These are phyloP conservation scores for Desmodesmus armatus DNA, from an alignment of 139 green algal species.

Conservation along the genomic window DNA sequence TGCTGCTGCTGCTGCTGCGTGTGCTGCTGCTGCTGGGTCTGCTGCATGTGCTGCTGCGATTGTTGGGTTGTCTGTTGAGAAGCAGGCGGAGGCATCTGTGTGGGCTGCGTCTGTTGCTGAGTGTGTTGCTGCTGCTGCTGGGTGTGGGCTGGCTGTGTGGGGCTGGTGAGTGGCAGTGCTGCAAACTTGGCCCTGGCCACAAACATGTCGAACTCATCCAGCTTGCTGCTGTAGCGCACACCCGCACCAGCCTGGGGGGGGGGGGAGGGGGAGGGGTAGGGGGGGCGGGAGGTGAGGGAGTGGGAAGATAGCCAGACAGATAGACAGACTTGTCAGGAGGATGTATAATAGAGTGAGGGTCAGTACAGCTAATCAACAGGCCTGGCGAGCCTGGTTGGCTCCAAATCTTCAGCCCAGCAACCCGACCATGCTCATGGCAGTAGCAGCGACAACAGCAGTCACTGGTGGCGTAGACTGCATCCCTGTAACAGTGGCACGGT, in stretches of 20 bases:
- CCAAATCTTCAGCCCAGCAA: not conserved
- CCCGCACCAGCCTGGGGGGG: conserved; percentile 32
- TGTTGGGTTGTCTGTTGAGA: conserved; percentile 10
- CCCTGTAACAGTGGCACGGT: too few species aligned
- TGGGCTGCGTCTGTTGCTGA: not conserved
- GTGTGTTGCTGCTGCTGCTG: conserved; percentile 37
- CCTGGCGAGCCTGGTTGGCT: too few species aligned
- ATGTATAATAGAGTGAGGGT: too few species aligned
- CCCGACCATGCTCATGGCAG: not conserved
- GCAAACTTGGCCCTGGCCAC: conserved; percentile 73
- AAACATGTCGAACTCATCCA: conserved; percentile 85
- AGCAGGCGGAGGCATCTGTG: conserved; percentile 7
- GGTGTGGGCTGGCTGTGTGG: conserved; percentile 5
- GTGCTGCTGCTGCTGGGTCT: conserved; percentile 12
- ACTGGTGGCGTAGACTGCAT: too few species aligned
- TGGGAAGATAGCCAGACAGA: too few species aligned
- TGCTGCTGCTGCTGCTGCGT: conserved; percentile 24
- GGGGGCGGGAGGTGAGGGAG: too few species aligned
- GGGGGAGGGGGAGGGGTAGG: too few species aligned
- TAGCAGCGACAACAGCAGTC: too few species aligned
- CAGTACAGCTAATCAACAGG: too few species aligned
- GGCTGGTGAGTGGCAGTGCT: conserved; percentile 55
- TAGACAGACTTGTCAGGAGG: too few species aligned
- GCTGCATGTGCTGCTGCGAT: not conserved
- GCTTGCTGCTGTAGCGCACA: conserved; percentile 72